Evolutionary conservation across 129 eudicot species (phyloP).

Genomic region (Helichrysum umbraculigerum): DNA sequence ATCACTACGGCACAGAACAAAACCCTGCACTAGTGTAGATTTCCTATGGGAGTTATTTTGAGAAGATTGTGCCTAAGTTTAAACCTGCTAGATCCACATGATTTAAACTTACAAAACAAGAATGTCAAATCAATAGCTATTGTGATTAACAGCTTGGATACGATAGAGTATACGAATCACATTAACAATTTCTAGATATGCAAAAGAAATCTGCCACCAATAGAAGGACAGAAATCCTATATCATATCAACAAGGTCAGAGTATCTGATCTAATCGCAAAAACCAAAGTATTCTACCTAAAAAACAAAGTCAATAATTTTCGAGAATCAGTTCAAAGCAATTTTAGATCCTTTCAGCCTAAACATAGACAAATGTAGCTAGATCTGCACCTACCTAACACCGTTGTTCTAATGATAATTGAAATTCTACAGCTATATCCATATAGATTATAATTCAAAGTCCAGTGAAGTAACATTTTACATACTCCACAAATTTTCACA

Average conservation of each 20-base stretch:
- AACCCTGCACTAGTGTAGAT: background rate
- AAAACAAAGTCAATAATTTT: no score
- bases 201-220: background rate
- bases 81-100: background rate
- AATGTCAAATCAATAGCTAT: background rate
- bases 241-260: no score
- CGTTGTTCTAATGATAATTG: background rate
- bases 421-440: slow-evolving; percentile 16
- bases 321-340: no score
- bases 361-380: no score
- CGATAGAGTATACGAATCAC: background rate
- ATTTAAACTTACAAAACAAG: background rate
- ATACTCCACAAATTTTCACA: background rate
- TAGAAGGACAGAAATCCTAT: no score
- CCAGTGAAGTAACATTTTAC: slow-evolving; percentile 11
- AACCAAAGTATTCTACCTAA: no score
- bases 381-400: background rate
- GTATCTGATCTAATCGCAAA: no score
- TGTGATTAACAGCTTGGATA: background rate
- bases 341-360: no score
- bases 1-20: background rate
- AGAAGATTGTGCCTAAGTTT: background rate
- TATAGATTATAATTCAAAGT: background rate
- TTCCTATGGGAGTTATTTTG: background rate
- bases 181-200: background rate